phyloP scores from a whole-genome alignment of 169 alveolate genomes.

The Eimeria brunetti region DNA sequence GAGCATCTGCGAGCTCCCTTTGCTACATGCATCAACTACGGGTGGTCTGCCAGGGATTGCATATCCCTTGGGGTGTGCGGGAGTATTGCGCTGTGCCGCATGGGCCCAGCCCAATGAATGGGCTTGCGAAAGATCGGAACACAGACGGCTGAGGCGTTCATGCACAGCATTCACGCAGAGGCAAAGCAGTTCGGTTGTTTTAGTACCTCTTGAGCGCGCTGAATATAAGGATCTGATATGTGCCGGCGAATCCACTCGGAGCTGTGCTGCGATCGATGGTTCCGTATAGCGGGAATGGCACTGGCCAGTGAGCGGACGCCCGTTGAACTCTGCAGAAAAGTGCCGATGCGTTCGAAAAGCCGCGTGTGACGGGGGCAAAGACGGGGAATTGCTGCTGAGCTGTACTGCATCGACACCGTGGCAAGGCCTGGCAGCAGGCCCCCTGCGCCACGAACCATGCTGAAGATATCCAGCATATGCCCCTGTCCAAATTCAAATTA shows the following conservation, averaged over 20 bases:
- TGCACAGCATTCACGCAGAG: neutral
- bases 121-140: neutral
- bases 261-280: slow-evolving; percentile 74
- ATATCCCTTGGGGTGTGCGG: neutral
- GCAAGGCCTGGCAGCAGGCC: neutral
- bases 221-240: slow-evolving; percentile 78
- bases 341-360: neutral
- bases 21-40: neutral
- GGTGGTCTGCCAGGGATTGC: too few relatives aligned
- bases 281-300: slow-evolving; percentile 39
- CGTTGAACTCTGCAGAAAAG: neutral
- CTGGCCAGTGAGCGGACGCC: neutral
- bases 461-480: neutral
- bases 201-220: slow-evolving; percentile 79
- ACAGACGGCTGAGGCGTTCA: neutral
- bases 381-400: neutral
- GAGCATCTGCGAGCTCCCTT: neutral
- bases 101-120: neutral
- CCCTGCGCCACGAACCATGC: slow-evolving; percentile 24
- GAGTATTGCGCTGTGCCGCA: too few relatives aligned
- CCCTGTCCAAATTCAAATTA: neutral
- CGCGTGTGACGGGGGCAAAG: neutral
- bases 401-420: neutral
- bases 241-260: slow-evolving; percentile 83
- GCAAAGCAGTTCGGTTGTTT: neutral